These are phyloP conservation scores for Aspergillus heteromorphus DNA, from an alignment of 495 filamentous ascomycete species.

Conservation along the genomic window DNA sequence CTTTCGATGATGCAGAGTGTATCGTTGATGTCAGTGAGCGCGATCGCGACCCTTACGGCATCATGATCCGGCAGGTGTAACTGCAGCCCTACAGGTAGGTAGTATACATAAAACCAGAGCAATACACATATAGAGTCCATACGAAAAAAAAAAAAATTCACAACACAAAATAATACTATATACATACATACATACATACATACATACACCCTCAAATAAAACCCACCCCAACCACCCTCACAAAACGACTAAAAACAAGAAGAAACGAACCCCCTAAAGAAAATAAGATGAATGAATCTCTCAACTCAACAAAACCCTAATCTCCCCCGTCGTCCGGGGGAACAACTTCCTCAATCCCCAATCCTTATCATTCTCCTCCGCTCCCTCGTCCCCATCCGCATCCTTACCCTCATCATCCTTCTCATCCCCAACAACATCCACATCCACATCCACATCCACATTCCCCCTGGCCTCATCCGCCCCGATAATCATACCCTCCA, in stretches of 20 bases:
- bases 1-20: conserved; percentile 44
- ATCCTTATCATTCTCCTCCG: conserved; percentile 31
- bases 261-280: too few relatives aligned
- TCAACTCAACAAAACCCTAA: conserved; percentile 67
- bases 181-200: neutral
- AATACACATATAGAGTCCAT: too few relatives aligned
- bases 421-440: conserved; percentile 24
- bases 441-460: conserved; percentile 24
- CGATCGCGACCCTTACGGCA: conserved; percentile 75
- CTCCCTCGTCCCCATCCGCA: conserved; percentile 33
- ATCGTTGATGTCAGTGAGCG: conserved; percentile 68
- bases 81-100: neutral
- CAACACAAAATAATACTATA: neutral
- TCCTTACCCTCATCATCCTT: conserved; percentile 25
- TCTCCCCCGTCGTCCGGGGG: conserved; percentile 80
- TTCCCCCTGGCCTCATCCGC: conserved; percentile 49
- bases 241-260: neutral
- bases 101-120: neutral
- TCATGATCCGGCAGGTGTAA: conserved; percentile 55
- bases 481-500: conserved; percentile 64
- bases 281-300: too few relatives aligned
- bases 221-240: neutral
- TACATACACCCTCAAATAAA: neutral
- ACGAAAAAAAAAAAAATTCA: neutral
- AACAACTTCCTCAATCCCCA: conserved; percentile 62